Percentiles rank a stretch among this genome's conserved stretches.
Conservation (phyloP, 805 yeast species). For the Zygosaccharomyces kombuchaensis region DNA sequence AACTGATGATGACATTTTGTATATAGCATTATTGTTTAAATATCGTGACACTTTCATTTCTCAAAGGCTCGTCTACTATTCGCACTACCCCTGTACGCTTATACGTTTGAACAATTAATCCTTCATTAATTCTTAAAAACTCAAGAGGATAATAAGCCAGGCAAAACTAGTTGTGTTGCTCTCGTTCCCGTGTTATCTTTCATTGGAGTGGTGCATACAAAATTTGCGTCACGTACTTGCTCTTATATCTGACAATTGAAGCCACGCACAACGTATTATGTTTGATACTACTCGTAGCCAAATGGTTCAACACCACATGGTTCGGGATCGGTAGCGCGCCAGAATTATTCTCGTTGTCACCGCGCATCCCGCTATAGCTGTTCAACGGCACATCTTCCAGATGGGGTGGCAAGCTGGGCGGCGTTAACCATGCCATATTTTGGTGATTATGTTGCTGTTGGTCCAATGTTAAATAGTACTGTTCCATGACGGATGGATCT, state of each 20-base stretch:
- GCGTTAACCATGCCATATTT: conserved; percentile 66
- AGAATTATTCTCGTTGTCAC: conserved; percentile 61
- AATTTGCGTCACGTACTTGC: conserved; percentile 87
- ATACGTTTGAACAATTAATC: too few relatives aligned
- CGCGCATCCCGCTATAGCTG: conserved; percentile 44
- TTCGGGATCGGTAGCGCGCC: conserved; percentile 92
- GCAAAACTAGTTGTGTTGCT: background rate
- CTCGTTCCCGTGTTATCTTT: background rate
- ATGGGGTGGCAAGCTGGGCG: conserved; percentile 97
- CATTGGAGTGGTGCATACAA: conserved; percentile 78
- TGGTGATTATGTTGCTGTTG: conserved; percentile 57
- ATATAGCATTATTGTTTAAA: too few relatives aligned
- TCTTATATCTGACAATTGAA: conserved; percentile 78
- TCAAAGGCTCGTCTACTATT: too few relatives aligned
- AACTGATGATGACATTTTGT: too few relatives aligned
- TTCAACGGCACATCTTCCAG: conserved; percentile 89
- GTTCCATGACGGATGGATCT: conserved; percentile 84
- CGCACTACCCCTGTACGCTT: too few relatives aligned
- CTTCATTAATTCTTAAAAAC: too few relatives aligned
- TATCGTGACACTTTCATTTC: too few relatives aligned
- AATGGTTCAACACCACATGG: conserved; percentile 88
- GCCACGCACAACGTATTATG: conserved; percentile 94
- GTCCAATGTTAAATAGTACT: conserved; percentile 72
- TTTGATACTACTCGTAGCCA: conserved; percentile 93
- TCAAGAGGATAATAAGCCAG: too few relatives aligned